Conservation (phyloP, 2,329 filamentous ascomycete species). For the Verticillium dahliae region DNA sequence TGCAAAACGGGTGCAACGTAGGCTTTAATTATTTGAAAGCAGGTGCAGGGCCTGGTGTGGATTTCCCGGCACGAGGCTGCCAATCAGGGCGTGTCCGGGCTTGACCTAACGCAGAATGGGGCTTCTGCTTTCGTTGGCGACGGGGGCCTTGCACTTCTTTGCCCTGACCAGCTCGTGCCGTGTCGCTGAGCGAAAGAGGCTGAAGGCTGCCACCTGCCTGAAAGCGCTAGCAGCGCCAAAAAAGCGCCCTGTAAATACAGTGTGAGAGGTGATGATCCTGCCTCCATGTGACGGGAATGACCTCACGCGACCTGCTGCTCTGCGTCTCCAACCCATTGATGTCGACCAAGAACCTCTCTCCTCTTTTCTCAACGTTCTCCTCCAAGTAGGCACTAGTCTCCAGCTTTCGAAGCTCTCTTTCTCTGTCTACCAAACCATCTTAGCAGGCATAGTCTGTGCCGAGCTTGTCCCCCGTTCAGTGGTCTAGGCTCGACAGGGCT, state of each 20-base stretch:
- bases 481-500: background rate
- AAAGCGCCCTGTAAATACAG: background rate
- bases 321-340: background rate
- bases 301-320: background rate
- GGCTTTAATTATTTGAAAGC: background rate
- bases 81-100: background rate
- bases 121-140: background rate
- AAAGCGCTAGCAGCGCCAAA: background rate
- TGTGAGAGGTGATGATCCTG: background rate
- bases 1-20: background rate
- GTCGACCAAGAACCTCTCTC: background rate
- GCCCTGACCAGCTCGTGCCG: background rate
- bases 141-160: background rate
- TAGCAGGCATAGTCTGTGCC: background rate
- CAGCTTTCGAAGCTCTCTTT: background rate
- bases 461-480: background rate
- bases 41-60: background rate
- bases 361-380: background rate
- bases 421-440: background rate
- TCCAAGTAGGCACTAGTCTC: background rate
- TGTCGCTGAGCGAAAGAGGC: background rate
- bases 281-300: background rate
- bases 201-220: background rate
- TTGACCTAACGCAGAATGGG: background rate
- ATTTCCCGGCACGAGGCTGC: background rate